Conservation (phyloP, 352 stramenopile species). For the Pilasporangium apinafurcum region DNA sequence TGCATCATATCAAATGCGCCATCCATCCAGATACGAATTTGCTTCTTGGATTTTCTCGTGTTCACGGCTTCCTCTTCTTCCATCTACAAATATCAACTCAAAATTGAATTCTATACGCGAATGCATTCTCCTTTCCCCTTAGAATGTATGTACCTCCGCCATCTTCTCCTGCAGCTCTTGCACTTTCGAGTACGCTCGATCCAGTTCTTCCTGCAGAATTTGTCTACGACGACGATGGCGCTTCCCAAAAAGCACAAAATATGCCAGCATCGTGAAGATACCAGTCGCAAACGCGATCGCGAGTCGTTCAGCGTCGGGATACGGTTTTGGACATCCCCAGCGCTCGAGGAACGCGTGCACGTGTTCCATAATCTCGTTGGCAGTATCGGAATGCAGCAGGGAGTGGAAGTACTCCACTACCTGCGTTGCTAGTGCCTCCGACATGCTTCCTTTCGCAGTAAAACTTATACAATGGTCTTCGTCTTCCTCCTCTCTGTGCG, state of each 20-base stretch:
- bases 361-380: constrained; percentile 62
- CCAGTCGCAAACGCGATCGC: constrained; percentile 77
- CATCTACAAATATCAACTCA: constrained; percentile 28
- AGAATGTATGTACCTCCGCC: constrained; percentile 39
- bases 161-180: constrained; percentile 83
- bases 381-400: constrained; percentile 68
- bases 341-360: constrained; percentile 61
- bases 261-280: constrained; percentile 75
- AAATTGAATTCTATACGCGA: not conserved
- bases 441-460: too few relatives aligned
- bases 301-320: constrained; percentile 79
- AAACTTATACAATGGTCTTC: too few relatives aligned
- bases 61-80: constrained; percentile 66
- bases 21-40: constrained; percentile 98
- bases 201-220: constrained; percentile 69
- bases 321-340: constrained; percentile 74
- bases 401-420: constrained; percentile 73
- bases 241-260: constrained; percentile 88
- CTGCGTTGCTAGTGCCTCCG: constrained; percentile 41
- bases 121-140: too few relatives aligned
- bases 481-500: not conserved
- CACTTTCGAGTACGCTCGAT: constrained; percentile 71
- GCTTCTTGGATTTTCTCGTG: constrained; percentile 68
- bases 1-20: constrained; percentile 99
- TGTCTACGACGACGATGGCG: constrained; percentile 65